Evolutionary conservation across 1,284 basidiomycete species (phyloP).

Genomic region (Cutaneotrichosporon sp.): DNA sequence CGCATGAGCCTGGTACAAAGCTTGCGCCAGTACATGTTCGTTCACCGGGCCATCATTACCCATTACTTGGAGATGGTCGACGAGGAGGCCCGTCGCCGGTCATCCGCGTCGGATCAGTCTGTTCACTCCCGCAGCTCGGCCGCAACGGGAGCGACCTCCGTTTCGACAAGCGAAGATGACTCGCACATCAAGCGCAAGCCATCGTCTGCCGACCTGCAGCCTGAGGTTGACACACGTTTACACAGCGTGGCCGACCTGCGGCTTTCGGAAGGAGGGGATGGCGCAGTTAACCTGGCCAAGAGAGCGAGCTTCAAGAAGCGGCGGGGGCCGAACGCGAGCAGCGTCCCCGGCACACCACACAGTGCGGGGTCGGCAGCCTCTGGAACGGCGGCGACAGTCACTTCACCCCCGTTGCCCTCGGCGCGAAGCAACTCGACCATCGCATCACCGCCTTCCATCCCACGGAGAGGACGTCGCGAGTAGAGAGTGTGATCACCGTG

Average conservation of each 20-base stretch:
- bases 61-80: slow-evolving; percentile 75
- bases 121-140: not conserved
- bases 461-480: not conserved
- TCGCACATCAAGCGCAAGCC: slow-evolving; percentile 42
- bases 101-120: not conserved
- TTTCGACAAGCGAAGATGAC: slow-evolving; percentile 42
- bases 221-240: slow-evolving; percentile 22
- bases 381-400: not conserved
- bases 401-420: not conserved
- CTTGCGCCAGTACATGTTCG: slow-evolving; percentile 84
- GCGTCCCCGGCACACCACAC: not conserved
- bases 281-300: slow-evolving; percentile 37
- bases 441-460: not conserved
- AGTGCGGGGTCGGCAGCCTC: not conserved
- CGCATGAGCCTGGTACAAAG: slow-evolving; percentile 89
- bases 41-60: slow-evolving; percentile 80
- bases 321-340: slow-evolving; percentile 9
- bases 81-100: slow-evolving; percentile 55
- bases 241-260: slow-evolving; percentile 10
- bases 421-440: not conserved
- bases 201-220: slow-evolving; percentile 44
- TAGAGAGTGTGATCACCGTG: not conserved
- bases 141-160: slow-evolving; percentile 5
- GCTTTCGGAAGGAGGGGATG: slow-evolving; percentile 4
- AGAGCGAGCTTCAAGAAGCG: slow-evolving; percentile 49